A percentile compares a stretch with the other conserved stretches of the same genome.
Conservation (phyloP, 495 filamentous ascomycete species). For the Aspergillus ellipticus region DNA sequence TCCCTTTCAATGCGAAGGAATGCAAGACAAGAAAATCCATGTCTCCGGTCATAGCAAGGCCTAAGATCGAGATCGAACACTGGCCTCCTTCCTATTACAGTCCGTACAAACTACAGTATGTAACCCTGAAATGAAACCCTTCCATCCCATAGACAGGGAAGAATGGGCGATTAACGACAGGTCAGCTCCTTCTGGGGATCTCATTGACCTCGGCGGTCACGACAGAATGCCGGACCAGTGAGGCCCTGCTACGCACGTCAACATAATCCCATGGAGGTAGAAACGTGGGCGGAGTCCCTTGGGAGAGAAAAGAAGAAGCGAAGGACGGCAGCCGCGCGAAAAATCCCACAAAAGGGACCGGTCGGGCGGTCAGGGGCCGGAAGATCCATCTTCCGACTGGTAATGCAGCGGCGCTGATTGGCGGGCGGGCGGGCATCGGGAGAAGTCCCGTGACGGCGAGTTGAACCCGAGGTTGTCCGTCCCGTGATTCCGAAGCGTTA, state of each 20-base stretch:
- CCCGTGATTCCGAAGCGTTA: slow-evolving; percentile 35
- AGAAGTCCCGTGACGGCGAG: slow-evolving; percentile 30
- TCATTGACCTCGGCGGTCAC: slow-evolving; percentile 35
- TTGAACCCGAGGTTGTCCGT: slow-evolving; percentile 46
- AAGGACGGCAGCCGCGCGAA: slow-evolving; percentile 7
- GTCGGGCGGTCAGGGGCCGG: slow-evolving; percentile 21
- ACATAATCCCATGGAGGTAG: slow-evolving; percentile 43
- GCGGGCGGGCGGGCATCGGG: slow-evolving; percentile 10
- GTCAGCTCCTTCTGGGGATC: slow-evolving; percentile 45
- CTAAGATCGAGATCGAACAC: too few relatives aligned
- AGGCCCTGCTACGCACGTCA: slow-evolving; percentile 37
- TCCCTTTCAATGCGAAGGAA: too few relatives aligned
- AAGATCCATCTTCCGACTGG: slow-evolving; percentile 38
- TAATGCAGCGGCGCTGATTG: slow-evolving; percentile 40
- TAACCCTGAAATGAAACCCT: slow-evolving; percentile 55
- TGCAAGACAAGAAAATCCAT: too few relatives aligned
- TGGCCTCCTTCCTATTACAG: too few relatives aligned
- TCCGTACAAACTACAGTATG: slow-evolving; percentile 24
- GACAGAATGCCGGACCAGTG: slow-evolving; percentile 51
- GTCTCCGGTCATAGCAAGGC: too few relatives aligned
- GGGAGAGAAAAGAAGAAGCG: slow-evolving; percentile 25
- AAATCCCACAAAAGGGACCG: slow-evolving; percentile 7
- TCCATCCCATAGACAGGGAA: slow-evolving; percentile 44
- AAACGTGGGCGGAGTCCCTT: slow-evolving; percentile 49
- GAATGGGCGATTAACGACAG: slow-evolving; percentile 60